Conservation (phyloP, 371 early-diverging fungal genomes). For the Mortierella sp. region DNA sequence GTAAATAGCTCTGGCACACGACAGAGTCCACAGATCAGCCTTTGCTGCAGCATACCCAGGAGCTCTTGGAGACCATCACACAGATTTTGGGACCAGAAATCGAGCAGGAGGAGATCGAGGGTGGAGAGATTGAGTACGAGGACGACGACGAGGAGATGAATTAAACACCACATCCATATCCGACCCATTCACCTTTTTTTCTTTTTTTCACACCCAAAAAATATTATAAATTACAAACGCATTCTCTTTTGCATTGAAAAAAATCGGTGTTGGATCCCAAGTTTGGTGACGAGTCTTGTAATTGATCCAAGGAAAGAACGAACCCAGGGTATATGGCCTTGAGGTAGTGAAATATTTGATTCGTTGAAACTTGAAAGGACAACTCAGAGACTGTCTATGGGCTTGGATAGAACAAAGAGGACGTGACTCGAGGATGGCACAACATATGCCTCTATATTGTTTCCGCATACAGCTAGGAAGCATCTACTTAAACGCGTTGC, state of each 20-base stretch:
- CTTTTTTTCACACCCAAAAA: not conserved
- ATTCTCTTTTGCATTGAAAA: conserved; percentile 5
- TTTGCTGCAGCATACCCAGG: conserved; percentile 78
- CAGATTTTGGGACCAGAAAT: conserved; percentile 65
- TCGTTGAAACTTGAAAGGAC: too few species aligned
- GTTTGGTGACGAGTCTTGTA: not conserved
- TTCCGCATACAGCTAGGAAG: too few species aligned
- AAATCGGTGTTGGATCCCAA: not conserved
- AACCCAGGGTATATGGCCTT: too few species aligned
- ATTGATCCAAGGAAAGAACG: not conserved
- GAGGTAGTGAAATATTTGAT: too few species aligned
- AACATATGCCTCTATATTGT: too few species aligned
- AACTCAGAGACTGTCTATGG: too few species aligned
- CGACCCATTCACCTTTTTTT: not conserved
- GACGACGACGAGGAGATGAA: conserved; percentile 62
- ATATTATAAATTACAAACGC: not conserved
- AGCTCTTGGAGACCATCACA: conserved; percentile 72
- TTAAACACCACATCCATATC: conserved; percentile 17
- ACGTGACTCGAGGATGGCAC: too few species aligned
- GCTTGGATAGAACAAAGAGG: too few species aligned
- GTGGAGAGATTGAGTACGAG: conserved; percentile 56
- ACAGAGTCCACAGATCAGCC: conserved; percentile 78
- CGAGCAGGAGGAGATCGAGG: conserved; percentile 49
- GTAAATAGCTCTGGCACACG: conserved; percentile 67
- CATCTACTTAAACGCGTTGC: too few species aligned